Base-by-base conservation (phyloP, 2,329 filamentous ascomycete species). In the Elsinoe batatas region DNA sequence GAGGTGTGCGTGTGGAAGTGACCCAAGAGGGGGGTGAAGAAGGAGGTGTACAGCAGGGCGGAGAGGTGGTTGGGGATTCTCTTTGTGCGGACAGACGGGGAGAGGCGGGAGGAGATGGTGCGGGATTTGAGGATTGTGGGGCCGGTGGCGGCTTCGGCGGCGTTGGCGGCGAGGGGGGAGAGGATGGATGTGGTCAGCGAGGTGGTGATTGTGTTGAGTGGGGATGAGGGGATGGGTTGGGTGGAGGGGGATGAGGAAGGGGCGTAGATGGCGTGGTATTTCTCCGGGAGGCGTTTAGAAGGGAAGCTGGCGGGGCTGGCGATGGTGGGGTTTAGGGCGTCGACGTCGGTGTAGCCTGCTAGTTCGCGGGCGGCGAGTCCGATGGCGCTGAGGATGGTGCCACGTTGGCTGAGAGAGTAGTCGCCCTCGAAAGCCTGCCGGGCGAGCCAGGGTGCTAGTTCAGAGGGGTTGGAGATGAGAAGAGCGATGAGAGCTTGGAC, bases 381-480 rank as follows among this genome's bases (percentile, higher is more conserved):
- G 3, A 98, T 74, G 0, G 88, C 84, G 17, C 88, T 85, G 53
- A 98, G 82, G 36, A 97, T 78, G 0, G 87, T 82, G 6, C 86
- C 87, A 37, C 93, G 80, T 67, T 97, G 91, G 0, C 84, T 81
- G 36, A 97, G 74, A 0, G 91, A 95, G 69, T 93, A 91, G 66
- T 98, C 93, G 13, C 91, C 91, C 40, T 89, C 85, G 67, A 96
- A 97, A 67, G 93, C 94, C 0, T 87, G 85, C 56, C 84, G 82
- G 2, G 86, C 83, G 57, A 94, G 88, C 85, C 88, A 94, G 12
- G 82, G 87, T 0, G 83, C 91, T 80, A 96, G 88, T 53, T 80
- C 77, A 49, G 80, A 74, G 0, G 93, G 88, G 60, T 87, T 81
- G 0, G 88, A 84, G 2, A 93, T 77, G 0, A 95, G 74, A 6